A percentile compares a stretch with the other conserved stretches of the same genome.
Evolutionary conservation across 129 eudicot species (phyloP).

Genomic region (Pulicaria dysenterica): DNA sequence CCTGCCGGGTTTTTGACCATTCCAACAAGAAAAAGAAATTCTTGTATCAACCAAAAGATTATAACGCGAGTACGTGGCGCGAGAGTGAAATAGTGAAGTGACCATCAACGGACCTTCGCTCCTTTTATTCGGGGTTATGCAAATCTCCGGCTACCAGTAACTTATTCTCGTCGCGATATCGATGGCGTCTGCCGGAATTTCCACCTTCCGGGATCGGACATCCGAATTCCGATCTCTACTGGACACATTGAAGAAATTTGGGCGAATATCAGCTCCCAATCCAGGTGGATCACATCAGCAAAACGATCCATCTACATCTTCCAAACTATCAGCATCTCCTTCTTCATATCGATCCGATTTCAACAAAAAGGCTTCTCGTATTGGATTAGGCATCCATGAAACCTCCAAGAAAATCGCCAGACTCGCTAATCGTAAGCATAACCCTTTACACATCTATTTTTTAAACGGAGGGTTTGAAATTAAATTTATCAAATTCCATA

Average conservation of each 20-base stretch:
- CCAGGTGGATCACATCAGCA: slow-evolving; percentile 33
- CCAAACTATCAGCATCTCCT: slow-evolving; percentile 25
- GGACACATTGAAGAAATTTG: slow-evolving; percentile 55
- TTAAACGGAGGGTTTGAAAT: slow-evolving; percentile 27
- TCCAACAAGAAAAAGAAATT: no score
- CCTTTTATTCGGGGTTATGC: slow-evolving; percentile 22
- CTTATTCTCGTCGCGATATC: background rate
- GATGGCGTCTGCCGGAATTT: slow-evolving; percentile 61
- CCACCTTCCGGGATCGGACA: slow-evolving; percentile 73
- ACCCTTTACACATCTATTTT: background rate
- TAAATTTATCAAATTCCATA: background rate
- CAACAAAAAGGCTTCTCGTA: slow-evolving; percentile 67
- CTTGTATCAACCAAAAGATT: no score
- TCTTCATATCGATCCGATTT: slow-evolving; percentile 60
- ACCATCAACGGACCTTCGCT: slow-evolving; percentile 14
- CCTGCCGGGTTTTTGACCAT: no score
- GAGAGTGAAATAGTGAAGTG: slow-evolving; percentile 11
- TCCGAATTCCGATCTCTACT: slow-evolving; percentile 67
- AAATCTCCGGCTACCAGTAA: slow-evolving; percentile 10
- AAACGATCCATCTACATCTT: slow-evolving; percentile 35
- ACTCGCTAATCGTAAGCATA: slow-evolving; percentile 52
- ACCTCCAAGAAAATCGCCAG: slow-evolving; percentile 61
- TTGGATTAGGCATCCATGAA: slow-evolving; percentile 66
- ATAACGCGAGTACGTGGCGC: slow-evolving; percentile 11
- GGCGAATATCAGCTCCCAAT: slow-evolving; percentile 35